These are phyloP conservation scores for Echites panduratus DNA, from an alignment of 257 asterid genomes.

Conservation along the genomic window DNA sequence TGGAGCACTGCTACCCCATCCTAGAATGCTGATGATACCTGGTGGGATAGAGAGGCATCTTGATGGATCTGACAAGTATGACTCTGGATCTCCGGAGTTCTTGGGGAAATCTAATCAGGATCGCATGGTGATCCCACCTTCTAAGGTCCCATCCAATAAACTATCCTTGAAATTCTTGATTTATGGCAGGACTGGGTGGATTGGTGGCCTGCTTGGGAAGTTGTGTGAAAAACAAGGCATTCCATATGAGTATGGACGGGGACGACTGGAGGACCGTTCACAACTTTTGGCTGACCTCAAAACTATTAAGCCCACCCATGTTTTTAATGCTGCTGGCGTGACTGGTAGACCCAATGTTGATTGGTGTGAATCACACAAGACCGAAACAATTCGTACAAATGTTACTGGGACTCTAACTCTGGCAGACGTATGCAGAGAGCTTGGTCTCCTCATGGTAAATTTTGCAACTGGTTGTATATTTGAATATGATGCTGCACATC, in stretches of 20 bases:
- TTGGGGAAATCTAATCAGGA: conserved; percentile 37
- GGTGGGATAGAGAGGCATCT: conserved; percentile 66
- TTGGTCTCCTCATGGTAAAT: conserved; percentile 64
- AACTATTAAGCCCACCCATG: conserved; percentile 78
- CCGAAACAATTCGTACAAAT: conserved; percentile 82
- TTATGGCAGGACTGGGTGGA: conserved; percentile 92
- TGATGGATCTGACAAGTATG: conserved; percentile 65
- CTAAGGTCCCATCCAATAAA: conserved; percentile 43
- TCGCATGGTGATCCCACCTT: conserved; percentile 43
- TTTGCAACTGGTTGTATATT: conserved; percentile 95
- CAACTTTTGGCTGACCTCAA: conserved; percentile 58
- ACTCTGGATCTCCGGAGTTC: conserved; percentile 47
- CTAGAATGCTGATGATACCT: conserved; percentile 94
- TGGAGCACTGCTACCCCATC: conserved; percentile 97
- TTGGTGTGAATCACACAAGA: conserved; percentile 91
- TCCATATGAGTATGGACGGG: conserved; percentile 75
- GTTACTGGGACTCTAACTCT: conserved; percentile 87
- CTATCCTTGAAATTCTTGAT: conserved; percentile 75
- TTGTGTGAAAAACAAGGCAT: conserved; percentile 88
- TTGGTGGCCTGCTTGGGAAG: conserved; percentile 92
- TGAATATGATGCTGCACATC: conserved; percentile 76
- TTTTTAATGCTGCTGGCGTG: conserved; percentile 94
- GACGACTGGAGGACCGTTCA: conserved; percentile 73
- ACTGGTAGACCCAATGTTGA: conserved; percentile 98
- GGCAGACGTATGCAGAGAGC: conserved; percentile 88